These are phyloP conservation scores for Asclepias syriaca DNA, from an alignment of 257 asterid species.

Conservation along the genomic window DNA sequence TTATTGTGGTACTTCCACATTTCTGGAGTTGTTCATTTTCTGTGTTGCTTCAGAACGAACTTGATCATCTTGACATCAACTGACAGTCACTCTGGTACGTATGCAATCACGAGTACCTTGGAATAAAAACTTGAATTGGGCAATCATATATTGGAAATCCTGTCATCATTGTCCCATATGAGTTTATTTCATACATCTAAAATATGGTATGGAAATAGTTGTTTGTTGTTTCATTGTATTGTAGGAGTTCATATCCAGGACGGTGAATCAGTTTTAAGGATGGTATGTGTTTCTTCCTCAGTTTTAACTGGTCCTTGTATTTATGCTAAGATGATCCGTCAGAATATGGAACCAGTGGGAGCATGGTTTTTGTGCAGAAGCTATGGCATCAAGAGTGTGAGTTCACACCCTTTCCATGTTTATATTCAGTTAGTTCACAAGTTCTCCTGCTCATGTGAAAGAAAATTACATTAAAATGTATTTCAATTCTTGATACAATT, in stretches of 20 bases:
- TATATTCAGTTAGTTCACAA: neutral
- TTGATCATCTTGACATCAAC: neutral
- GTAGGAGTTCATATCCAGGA: too few species aligned
- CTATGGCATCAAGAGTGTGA: neutral
- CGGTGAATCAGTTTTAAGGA: neutral
- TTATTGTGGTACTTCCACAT: neutral
- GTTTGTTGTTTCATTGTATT: too few species aligned
- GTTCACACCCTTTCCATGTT: neutral
- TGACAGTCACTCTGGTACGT: neutral
- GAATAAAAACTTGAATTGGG: neutral
- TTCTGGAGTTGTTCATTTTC: neutral
- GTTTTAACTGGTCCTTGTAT: too few species aligned
- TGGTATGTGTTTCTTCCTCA: neutral
- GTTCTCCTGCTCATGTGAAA: neutral
- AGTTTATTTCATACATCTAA: neutral
- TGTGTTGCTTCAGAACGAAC: neutral
- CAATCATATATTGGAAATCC: neutral
- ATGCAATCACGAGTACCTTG: neutral
- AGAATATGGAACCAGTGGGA: neutral
- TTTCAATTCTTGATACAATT: too few species aligned
- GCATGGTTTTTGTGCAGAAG: neutral
- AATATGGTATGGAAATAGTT: neutral
- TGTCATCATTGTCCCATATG: neutral
- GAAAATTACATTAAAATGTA: too few species aligned
- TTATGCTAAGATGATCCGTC: neutral